phyloP scores from a whole-genome alignment of 1,139 yeast species.

The Scheffersomyces cryptocercus region DNA sequence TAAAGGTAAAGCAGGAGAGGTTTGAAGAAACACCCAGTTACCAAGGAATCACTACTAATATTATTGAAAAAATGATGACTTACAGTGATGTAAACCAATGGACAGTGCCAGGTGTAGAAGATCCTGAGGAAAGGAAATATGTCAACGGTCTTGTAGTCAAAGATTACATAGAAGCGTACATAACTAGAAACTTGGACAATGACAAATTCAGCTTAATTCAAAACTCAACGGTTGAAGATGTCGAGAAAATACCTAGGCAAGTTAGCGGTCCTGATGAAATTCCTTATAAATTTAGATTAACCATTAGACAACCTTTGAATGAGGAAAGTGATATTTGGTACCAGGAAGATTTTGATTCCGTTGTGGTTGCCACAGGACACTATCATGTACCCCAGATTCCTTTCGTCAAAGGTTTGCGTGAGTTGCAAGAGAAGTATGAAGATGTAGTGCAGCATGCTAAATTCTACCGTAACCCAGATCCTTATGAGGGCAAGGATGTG shows the following conservation, averaged over 20 bases:
- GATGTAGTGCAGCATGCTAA: conserved; percentile 41
- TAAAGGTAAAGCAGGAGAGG: conserved; percentile 14
- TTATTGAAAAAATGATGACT: conserved; percentile 47
- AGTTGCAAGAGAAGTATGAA: conserved; percentile 28
- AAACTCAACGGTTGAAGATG: conserved; percentile 40
- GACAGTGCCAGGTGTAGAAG: conserved; percentile 24
- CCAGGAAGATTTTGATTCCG: conserved; percentile 46
- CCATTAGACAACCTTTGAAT: conserved; percentile 27
- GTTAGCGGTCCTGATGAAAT: conserved; percentile 9
- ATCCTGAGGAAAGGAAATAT: conserved; percentile 24
- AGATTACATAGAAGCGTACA: conserved; percentile 35
- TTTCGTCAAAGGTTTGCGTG: conserved; percentile 38
- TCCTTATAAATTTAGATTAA: conserved; percentile 29
- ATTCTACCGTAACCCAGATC: conserved; percentile 29
- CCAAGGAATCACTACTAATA: conserved; percentile 37
- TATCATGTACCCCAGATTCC: conserved; percentile 55
- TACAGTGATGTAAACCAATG: conserved; percentile 39
- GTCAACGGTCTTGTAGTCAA: conserved; percentile 30
- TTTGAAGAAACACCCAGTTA: conserved; percentile 43
- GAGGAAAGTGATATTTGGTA: conserved; percentile 32
- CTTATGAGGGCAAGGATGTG: conserved; percentile 31
- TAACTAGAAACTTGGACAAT: conserved; percentile 22
- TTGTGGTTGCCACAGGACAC: conserved; percentile 56
- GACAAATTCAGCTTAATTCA: conserved; percentile 23
- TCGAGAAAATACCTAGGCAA: conserved; percentile 22